A percentile compares a stretch with the other conserved stretches of the same genome.
Conservation (phyloP, 768 basidiomycete genomes). For the Macrocybe gigantea region DNA sequence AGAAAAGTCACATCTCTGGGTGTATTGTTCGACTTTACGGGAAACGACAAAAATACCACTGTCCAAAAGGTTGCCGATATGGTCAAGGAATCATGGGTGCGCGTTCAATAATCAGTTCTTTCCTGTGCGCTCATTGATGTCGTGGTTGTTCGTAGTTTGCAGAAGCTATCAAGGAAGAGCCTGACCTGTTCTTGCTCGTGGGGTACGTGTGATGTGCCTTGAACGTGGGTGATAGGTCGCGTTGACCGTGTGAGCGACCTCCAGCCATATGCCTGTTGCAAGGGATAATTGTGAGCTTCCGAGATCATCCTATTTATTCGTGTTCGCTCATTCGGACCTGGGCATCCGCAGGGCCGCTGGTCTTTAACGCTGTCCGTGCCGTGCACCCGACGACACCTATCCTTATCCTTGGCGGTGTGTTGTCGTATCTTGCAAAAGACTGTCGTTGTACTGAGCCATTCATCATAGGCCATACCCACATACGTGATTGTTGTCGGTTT, state of each 20-base stretch:
- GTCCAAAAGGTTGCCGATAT: constrained; percentile 70
- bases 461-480: constrained; percentile 58
- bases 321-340: neutral
- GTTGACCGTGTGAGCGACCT: neutral
- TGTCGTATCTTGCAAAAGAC: neutral
- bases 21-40: constrained; percentile 71
- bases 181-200: constrained; percentile 75
- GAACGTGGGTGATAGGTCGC: neutral
- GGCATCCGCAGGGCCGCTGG: constrained; percentile 50
- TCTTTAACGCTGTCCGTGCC: constrained; percentile 69
- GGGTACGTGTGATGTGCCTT: constrained; percentile 36
- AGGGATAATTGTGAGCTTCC: constrained; percentile 53
- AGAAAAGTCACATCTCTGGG: constrained; percentile 75
- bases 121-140: neutral
- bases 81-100: constrained; percentile 76
- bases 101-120: constrained; percentile 6
- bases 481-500: constrained; percentile 68
- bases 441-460: neutral
- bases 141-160: constrained; percentile 43
- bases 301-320: neutral
- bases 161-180: constrained; percentile 73
- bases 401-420: constrained; percentile 68
- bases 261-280: constrained; percentile 79
- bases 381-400: constrained; percentile 76
- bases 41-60: constrained; percentile 64